Conservation (phyloP, 805 yeast genomes). For the Candida piceae region DNA sequence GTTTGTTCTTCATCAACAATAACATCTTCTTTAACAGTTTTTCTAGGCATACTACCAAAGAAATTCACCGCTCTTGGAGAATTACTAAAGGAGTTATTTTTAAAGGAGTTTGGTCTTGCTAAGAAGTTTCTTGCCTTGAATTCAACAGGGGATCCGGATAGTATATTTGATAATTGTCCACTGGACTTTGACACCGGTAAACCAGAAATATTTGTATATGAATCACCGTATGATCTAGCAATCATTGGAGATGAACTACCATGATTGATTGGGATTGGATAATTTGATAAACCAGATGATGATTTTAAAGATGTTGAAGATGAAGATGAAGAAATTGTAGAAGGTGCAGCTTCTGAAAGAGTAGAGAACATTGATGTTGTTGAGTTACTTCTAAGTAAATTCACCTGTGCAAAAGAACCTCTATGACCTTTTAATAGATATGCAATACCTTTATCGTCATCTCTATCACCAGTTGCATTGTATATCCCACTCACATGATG, state of each 20-base stretch:
- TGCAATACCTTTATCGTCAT: slow-evolving; percentile 17
- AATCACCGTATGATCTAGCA: slow-evolving; percentile 10
- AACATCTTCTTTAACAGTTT: slow-evolving; percentile 12
- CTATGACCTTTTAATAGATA: slow-evolving; percentile 30
- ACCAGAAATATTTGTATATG: slow-evolving; percentile 5
- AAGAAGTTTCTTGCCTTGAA: slow-evolving; percentile 20
- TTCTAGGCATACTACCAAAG: slow-evolving; percentile 16
- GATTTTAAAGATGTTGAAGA: slow-evolving; percentile 10
- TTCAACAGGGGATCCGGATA: slow-evolving; percentile 25
- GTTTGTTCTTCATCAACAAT: slow-evolving; percentile 19
- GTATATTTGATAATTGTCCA: slow-evolving; percentile 10
- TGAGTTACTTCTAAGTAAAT: slow-evolving; percentile 22
- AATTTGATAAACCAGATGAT: slow-evolving; percentile 9
- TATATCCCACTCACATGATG: not conserved
- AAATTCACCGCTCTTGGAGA: slow-evolving; percentile 20
- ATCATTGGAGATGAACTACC: slow-evolving; percentile 5
- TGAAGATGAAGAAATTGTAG: slow-evolving; percentile 17
- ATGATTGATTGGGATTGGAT: slow-evolving; percentile 18
- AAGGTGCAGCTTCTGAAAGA: slow-evolving; percentile 22
- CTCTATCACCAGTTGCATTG: slow-evolving; percentile 1
- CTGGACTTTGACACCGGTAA: slow-evolving; percentile 10
- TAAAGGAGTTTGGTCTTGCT: slow-evolving; percentile 20
- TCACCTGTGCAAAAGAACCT: slow-evolving; percentile 32
- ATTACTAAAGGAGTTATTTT: slow-evolving; percentile 22
- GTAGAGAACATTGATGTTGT: slow-evolving; percentile 28